phyloP scores from a whole-genome alignment of 768 basidiomycete species.

The Mycena galopus region DNA sequence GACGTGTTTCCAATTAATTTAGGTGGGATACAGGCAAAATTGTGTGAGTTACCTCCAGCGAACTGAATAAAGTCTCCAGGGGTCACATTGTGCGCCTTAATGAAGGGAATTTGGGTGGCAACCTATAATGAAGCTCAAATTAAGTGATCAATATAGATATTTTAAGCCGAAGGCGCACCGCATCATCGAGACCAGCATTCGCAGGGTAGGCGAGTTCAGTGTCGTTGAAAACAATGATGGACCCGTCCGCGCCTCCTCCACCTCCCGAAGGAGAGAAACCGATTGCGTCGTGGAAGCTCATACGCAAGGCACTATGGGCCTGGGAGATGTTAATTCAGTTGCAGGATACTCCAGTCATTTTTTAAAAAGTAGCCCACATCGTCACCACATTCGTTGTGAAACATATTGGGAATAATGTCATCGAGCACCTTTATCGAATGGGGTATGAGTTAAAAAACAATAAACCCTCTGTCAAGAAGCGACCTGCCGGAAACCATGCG shows the following conservation, averaged over 20 bases:
- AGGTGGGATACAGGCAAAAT: background rate
- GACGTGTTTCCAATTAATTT: background rate
- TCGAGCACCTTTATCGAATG: too few species aligned
- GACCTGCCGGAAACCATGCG: slow-evolving; percentile 45
- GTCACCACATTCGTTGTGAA: slow-evolving; percentile 47
- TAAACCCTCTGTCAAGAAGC: too few species aligned
- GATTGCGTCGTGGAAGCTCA: slow-evolving; percentile 39
- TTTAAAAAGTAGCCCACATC: slow-evolving; percentile 45
- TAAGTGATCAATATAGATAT: too few species aligned
- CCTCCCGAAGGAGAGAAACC: slow-evolving; percentile 36
- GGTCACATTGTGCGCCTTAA: slow-evolving; percentile 39
- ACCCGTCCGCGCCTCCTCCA: slow-evolving; percentile 45
- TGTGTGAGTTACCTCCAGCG: slow-evolving; percentile 33
- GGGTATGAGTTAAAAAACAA: too few species aligned
- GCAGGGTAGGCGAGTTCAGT: slow-evolving; percentile 46
- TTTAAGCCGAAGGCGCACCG: slow-evolving; percentile 11
- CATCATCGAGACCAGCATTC: slow-evolving; percentile 48
- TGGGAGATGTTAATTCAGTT: slow-evolving; percentile 41
- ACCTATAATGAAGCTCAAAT: too few species aligned
- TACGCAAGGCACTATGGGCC: slow-evolving; percentile 23
- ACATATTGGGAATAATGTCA: slow-evolving; percentile 24
- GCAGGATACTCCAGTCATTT: slow-evolving; percentile 38
- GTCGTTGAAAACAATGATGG: slow-evolving; percentile 48
- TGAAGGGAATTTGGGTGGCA: slow-evolving; percentile 38
- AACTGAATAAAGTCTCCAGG: slow-evolving; percentile 50